Base-by-base conservation (phyloP, 1,284 basidiomycete species). In the Ganoderma lingzhi region DNA sequence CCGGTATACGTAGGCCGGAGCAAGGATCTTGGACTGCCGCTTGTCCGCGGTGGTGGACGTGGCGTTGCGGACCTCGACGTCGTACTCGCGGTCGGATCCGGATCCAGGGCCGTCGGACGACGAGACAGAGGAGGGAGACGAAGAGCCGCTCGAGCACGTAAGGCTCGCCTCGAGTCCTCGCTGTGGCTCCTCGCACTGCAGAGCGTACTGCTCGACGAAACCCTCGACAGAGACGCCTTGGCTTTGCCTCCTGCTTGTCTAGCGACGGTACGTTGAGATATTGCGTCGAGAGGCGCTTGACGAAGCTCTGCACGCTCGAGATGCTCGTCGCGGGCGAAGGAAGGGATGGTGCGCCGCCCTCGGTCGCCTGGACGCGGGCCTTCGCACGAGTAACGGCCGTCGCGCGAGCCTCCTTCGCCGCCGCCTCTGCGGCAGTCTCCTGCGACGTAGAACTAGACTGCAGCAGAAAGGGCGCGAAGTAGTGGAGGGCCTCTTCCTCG, bases 401-500 rank as follows among this genome's bases (percentile, higher is more conserved):
- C 42, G 87, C 82, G 67, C 83, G 86, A 56, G 81, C 79, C 74
- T 86, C 86, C 72, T 85, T 78, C 10, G 80, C 77, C 17, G 81
- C 71, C 70, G 80, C 74, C 65, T 78, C 64, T 75, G 77, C 74
- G 73, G 63, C 4, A 2, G 64, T 15, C 28, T 44, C 35, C 14
- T 48, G 51, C 1, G 64, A 4, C 35, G 55, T 69, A 10, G 64
- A 48, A 53, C 63, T 64, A 44, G 80, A 70, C 65, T 73, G 73
- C 32, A 79, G 70, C 76, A 94, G 85, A 82, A 94, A 91, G 3
- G 88, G 88, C 6, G 85, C 83, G 76, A 93, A 92, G 65, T 84
- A 81, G 60, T 80, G 78, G 73, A 92, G 85, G 17, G 92, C 90
- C 76, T 96, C 94, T 51, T 83, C 80, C 82, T 97, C 96, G 75